These are phyloP conservation scores for Aspergillus sp. DNA, from an alignment of 2,329 filamentous ascomycete genomes.

Conservation along the genomic window DNA sequence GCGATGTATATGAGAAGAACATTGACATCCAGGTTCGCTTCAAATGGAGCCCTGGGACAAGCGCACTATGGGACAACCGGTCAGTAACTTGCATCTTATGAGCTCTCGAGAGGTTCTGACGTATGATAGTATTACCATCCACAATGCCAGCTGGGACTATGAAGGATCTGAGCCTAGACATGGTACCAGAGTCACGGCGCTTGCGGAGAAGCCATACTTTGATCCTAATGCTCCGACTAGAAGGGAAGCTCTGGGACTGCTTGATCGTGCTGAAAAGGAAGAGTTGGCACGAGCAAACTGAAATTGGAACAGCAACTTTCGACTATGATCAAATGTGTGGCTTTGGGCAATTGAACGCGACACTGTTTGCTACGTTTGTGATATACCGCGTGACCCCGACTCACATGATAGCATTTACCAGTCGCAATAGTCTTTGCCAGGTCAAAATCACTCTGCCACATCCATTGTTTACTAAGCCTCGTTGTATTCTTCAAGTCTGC, in stretches of 20 bases:
- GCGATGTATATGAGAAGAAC: conserved; percentile 68
- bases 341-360: too few relatives aligned
- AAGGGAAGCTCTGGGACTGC: conserved; percentile 65
- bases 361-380: too few relatives aligned
- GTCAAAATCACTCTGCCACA: too few relatives aligned
- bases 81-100: conserved; percentile 32
- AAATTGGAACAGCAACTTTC: background rate
- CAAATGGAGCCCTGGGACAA: conserved; percentile 68
- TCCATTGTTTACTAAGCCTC: too few relatives aligned
- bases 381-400: too few relatives aligned
- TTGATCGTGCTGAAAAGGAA: conserved; percentile 57
- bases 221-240: conserved; percentile 65
- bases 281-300: conserved; percentile 16
- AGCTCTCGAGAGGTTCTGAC: background rate
- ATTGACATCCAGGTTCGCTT: conserved; percentile 73
- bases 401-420: too few relatives aligned
- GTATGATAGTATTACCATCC: conserved; percentile 63
- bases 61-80: conserved; percentile 64
- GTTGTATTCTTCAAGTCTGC: too few relatives aligned
- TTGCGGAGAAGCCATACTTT: conserved; percentile 73
- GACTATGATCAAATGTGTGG: too few relatives aligned
- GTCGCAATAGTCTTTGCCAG: too few relatives aligned
- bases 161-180: conserved; percentile 67
- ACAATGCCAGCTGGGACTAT: conserved; percentile 75
- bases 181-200: conserved; percentile 69